Percentiles rank a stretch among this genome's conserved stretches.
phyloP scores from a whole-genome alignment of 129 eudicot genomes.

The Saussurea involucrata region DNA sequence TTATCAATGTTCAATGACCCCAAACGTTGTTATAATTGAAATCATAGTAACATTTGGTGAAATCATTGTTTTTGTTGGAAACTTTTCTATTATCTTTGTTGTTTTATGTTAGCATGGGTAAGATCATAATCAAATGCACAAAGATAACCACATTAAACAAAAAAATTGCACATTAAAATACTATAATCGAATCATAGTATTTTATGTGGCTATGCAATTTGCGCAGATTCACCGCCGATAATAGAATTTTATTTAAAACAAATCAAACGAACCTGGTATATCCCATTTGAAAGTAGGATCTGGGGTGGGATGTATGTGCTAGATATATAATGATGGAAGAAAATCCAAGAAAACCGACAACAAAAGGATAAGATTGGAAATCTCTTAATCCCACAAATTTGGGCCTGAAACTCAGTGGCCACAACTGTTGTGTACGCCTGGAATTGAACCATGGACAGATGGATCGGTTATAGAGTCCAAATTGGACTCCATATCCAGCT shows the following conservation, averaged over 20 bases:
- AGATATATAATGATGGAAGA: not conserved
- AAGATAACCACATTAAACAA: not conserved
- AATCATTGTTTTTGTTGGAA: not conserved
- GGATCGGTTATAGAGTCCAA: not conserved
- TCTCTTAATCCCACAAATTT: too few species aligned
- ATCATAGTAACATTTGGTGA: not conserved
- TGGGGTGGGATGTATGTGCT: not conserved
- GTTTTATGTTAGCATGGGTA: not conserved
- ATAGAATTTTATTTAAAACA: not conserved
- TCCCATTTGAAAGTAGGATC: not conserved
- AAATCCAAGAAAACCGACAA: not conserved
- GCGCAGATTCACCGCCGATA: not conserved
- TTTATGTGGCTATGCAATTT: not conserved
- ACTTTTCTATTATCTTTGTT: not conserved
- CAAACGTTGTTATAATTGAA: not conserved
- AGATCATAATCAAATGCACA: not conserved
- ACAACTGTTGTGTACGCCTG: too few species aligned
- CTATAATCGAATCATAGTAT: too few species aligned
- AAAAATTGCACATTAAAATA: not conserved
- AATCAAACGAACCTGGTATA: not conserved
- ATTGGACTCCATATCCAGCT: not conserved
- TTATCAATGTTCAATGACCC: not conserved
- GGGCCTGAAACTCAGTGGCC: too few species aligned
- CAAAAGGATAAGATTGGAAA: not conserved
- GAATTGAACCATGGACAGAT: too few species aligned